These are phyloP conservation scores for Stachybotrys echinatus DNA, from an alignment of 2,329 filamentous ascomycete genomes.

Conservation along the genomic window DNA sequence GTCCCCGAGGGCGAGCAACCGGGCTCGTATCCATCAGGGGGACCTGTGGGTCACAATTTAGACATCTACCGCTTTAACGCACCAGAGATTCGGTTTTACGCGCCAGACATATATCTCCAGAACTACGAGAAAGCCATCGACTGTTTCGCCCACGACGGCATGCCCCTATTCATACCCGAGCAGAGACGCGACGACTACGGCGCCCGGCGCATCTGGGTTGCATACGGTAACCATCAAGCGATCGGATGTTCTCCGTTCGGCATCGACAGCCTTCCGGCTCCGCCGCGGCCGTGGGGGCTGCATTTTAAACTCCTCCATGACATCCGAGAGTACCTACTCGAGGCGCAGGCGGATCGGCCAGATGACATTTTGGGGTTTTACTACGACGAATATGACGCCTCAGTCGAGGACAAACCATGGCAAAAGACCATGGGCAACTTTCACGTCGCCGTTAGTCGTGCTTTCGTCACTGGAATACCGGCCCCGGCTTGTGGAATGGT, in stretches of 20 bases:
- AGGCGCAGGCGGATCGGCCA: too few relatives aligned
- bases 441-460: too few relatives aligned
- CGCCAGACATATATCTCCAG: constrained; percentile 27
- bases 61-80: constrained; percentile 29
- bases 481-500: too few relatives aligned
- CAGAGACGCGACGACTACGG: constrained; percentile 38
- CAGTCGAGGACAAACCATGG: too few relatives aligned
- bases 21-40: constrained; percentile 23
- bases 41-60: constrained; percentile 14
- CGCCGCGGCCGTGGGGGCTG: too few relatives aligned
- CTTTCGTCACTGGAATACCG: too few relatives aligned
- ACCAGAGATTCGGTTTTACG: constrained; percentile 33
- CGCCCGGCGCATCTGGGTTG: constrained; percentile 31
- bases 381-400: too few relatives aligned
- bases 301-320: too few relatives aligned
- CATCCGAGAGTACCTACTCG: too few relatives aligned
- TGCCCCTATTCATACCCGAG: constrained; percentile 43
- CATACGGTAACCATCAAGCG: constrained; percentile 5
- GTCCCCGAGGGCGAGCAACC: too few relatives aligned
- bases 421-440: too few relatives aligned
- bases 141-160: constrained; percentile 30
- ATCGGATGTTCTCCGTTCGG: constrained; percentile 8
- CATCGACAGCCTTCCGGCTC: constrained; percentile 8
- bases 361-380: too few relatives aligned
- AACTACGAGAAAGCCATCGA: constrained; percentile 23